Conservation (phyloP, 208 protist genomes). For the Leishmania tarentolae region DNA sequence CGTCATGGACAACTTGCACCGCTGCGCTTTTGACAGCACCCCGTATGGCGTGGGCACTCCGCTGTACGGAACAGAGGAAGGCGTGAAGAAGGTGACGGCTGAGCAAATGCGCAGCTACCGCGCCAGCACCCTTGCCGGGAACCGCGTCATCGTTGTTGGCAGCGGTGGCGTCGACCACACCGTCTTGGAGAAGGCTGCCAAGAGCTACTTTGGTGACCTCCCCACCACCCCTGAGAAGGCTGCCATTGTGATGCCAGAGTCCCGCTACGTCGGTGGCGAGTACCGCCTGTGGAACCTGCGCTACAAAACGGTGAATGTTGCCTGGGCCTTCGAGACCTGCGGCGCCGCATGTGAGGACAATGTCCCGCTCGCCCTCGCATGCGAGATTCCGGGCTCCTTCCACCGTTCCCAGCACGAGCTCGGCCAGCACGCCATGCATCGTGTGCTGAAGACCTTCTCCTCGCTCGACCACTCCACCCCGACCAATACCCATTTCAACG, state of each 20-base stretch:
- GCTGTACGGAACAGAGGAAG: slow-evolving; percentile 95
- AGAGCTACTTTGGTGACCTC: slow-evolving; percentile 91
- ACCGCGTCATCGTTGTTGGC: slow-evolving; percentile 95
- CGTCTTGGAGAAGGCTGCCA: slow-evolving; percentile 88
- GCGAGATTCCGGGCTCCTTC: slow-evolving; percentile 87
- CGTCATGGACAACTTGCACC: slow-evolving; percentile 97
- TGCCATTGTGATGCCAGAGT: slow-evolving; percentile 40
- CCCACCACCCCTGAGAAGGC: slow-evolving; percentile 28
- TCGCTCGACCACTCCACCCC: slow-evolving; percentile 87
- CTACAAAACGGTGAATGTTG: slow-evolving; percentile 87
- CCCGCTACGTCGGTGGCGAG: slow-evolving; percentile 83
- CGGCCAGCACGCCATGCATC: slow-evolving; percentile 86
- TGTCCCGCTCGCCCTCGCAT: slow-evolving; percentile 83
- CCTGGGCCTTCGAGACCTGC: slow-evolving; percentile 91
- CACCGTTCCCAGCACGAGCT: slow-evolving; percentile 90
- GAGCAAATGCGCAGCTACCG: slow-evolving; percentile 85
- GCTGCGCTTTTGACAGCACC: slow-evolving; percentile 91
- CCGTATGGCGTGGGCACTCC: slow-evolving; percentile 91
- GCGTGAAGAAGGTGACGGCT: slow-evolving; percentile 86
- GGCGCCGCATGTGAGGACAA: slow-evolving; percentile 84
- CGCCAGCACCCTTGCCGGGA: slow-evolving; percentile 89
- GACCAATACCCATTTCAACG: slow-evolving; percentile 90
- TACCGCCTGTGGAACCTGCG: slow-evolving; percentile 90
- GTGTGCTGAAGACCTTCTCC: slow-evolving; percentile 88
- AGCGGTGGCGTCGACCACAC: slow-evolving; percentile 96